Evolutionary conservation across 768 basidiomycete genomes (phyloP), one percentile per base, ranked within the genome.

Genomic region (Mycena leptocephala): DNA sequence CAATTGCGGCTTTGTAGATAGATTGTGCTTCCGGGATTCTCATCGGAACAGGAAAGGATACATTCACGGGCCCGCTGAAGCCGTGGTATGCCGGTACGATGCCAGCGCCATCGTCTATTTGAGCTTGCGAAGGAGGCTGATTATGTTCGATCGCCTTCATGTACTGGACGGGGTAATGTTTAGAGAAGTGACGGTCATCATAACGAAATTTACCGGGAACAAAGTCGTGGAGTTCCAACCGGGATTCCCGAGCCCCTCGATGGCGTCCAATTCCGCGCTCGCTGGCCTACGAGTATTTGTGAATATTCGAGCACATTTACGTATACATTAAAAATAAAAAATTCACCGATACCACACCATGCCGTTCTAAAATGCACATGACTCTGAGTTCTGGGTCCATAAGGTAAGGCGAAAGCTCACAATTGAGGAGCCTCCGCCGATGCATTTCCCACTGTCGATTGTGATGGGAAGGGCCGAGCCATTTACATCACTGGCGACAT

Each of bases 101-200:
- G 32, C 65, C 43, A 9, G 76, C 76, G 8, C 76, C 76, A 8
- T 69, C 71, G 1, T 65, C 64, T 73, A 66, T 62, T 58, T 77
- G 76, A 9, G 67, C 59, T 28, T 24, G 61, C 37, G 65, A 62
- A 18, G 76, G 76, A 32, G 76, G 76, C 3, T 28, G 14, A 35
- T 77, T 77, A 46, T 77, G 76, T 55, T 77, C 76, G 35, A 77
- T 74, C 2, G 71, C 76, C 30, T 69, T 59, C 71, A 77, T 74
- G 41, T 73, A 77, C 76, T 76, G 28, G 16, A 46, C 14, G 22
- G 6, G 8, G 14, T 13, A 5, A 30, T 30, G 35, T 32, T 67
- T 9, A 69, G 70, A 37, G 0, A 48, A 64, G 35, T 5, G 4
- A 13, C 2, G 5, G 20, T 24, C 11, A 20, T 11, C 14, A 14